Conservation (phyloP, 2,329 filamentous ascomycete species). For the Colletotrichum eremochloae region DNA sequence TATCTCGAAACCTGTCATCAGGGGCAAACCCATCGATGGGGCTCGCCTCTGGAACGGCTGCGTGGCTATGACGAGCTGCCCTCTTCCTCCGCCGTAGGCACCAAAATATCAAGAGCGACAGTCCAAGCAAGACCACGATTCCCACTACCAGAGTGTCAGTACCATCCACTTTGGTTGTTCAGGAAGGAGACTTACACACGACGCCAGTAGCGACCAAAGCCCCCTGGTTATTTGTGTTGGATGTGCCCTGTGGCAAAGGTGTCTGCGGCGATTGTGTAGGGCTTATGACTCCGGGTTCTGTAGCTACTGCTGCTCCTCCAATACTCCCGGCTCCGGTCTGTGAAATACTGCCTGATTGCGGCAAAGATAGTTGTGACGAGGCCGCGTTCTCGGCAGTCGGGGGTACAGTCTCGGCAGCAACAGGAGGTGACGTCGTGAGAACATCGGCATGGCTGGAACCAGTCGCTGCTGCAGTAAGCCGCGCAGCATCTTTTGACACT, state of each 20-base stretch:
- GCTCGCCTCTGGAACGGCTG: slow-evolving; percentile 13
- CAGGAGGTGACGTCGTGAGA: background rate
- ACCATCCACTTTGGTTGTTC: background rate
- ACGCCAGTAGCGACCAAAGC: slow-evolving; percentile 32
- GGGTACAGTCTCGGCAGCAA: background rate
- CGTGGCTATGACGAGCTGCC: slow-evolving; percentile 4
- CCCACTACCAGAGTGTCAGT: slow-evolving; percentile 18
- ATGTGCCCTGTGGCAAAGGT: background rate
- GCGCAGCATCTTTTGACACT: background rate
- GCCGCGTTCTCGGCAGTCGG: slow-evolving; percentile 8
- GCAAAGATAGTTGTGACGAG: background rate
- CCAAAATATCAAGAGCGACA: slow-evolving; percentile 34
- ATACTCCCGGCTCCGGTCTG: background rate
- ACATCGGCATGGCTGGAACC: background rate
- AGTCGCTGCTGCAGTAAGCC: background rate
- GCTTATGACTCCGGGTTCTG: background rate
- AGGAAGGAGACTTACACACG: slow-evolving; percentile 5
- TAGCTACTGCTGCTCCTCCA: background rate
- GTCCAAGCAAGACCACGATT: slow-evolving; percentile 26
- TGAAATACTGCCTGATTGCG: background rate
- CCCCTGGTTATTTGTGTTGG: background rate
- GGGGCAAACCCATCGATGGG: background rate
- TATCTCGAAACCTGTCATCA: slow-evolving; percentile 6
- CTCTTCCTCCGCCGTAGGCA: slow-evolving; percentile 30
- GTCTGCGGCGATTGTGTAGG: slow-evolving; percentile 4